Base-by-base conservation (phyloP, 176 grass and related monocot species). In the Aegilops tauschii region DNA sequence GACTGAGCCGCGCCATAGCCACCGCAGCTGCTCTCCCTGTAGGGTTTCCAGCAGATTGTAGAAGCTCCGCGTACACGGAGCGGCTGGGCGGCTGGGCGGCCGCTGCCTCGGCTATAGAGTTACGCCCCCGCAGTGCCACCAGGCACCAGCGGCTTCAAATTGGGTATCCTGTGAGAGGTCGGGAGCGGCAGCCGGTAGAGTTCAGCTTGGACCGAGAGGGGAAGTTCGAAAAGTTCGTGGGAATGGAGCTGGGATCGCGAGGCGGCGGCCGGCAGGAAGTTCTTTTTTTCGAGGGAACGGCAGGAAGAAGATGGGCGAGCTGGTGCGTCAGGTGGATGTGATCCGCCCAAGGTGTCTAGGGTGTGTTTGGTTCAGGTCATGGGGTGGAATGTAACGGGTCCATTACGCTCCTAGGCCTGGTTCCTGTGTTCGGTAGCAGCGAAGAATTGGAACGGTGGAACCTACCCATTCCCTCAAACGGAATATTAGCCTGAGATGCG, bases 251-350 rank as follows among this genome's bases (percentile, higher is more conserved):
- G 64, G 34, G 23, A 83, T 61, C 68, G 36, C 34, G 68, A 83
- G 67, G 81, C 81, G 81, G 68, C 81, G 23, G 68, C 67, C 44
- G 73, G 73, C 73, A 49, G 42, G 39, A 76, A 39, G 80, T 49
- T 49, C 4, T 49, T 49, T 49, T 49, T 52, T 17, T 17, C 49
- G 5, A 52, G 49, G 49, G 49, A 52, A 52, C 25, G 73, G 73
- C 73, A 49, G 25, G n/a, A 76, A 73, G 66, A 70, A 61, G 80
- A 56, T 54, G 65, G 3, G 56, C 58, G 45, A 56, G 45, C 28
- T 56, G 28, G 47, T 45, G 27, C 18, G 25, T 31, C 49, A 44
- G 42, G 37, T 39, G 37, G 37, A 39, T 1, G 37, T 39, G 37
- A 39, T 39, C 37, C 37, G 37, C 37, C 37, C 8, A 39, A 39